Evolutionary conservation across 345 rosid genomes (phyloP).

Genomic region (Dipteronia sinensis): DNA sequence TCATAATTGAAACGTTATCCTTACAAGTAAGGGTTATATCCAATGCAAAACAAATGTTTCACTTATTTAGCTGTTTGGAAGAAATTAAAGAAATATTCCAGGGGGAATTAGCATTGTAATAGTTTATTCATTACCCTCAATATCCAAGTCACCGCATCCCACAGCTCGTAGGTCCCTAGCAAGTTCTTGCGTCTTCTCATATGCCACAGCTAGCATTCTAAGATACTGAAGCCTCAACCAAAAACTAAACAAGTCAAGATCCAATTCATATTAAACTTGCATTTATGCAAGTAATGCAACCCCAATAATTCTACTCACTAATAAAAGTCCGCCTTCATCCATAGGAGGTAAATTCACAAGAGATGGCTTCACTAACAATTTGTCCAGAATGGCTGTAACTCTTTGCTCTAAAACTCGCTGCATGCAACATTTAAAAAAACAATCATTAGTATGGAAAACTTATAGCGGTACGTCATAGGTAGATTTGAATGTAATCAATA

Average conservation of each 20-base stretch:
- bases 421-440: conserved; percentile 13
- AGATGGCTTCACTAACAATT: conserved; percentile 88
- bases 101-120: conserved; percentile 3
- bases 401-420: conserved; percentile 99
- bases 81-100: conserved; percentile 3
- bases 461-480: background rate
- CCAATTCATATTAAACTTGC: conserved; percentile 11
- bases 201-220: conserved; percentile 93
- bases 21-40: background rate
- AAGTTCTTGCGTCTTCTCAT: conserved; percentile 98
- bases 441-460: background rate
- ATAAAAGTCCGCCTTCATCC: conserved; percentile 69
- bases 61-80: conserved; percentile 1
- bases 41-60: background rate
- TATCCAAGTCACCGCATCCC: conserved; percentile 98
- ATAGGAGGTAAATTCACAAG: conserved; percentile 80
- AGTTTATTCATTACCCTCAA: conserved; percentile 64
- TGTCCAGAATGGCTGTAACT: conserved; percentile 89
- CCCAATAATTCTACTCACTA: conserved; percentile 35
- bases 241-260: conserved; percentile 31
- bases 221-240: conserved; percentile 79
- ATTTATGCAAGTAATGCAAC: conserved; percentile 8
- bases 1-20: background rate
- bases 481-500: conserved; percentile 8
- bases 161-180: conserved; percentile 89